phyloP scores from a whole-genome alignment of 2,329 filamentous ascomycete genomes.

The Stemphylium lycopersici region DNA sequence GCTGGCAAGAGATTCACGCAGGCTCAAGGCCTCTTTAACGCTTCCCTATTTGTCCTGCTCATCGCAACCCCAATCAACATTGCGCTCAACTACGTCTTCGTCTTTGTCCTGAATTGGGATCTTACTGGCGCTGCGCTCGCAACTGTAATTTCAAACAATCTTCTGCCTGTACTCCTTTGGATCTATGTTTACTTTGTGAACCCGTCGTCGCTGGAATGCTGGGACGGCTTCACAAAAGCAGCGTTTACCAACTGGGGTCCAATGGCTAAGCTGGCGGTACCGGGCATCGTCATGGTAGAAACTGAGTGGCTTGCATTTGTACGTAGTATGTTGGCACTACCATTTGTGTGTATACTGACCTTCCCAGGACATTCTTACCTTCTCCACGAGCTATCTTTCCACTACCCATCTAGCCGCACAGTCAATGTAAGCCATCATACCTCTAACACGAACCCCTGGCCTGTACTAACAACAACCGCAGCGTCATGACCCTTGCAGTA shows the following conservation, averaged over 20 bases:
- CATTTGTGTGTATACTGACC: background rate
- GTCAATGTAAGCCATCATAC: constrained; percentile 21
- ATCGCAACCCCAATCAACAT: constrained; percentile 58
- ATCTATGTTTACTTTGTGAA: constrained; percentile 53
- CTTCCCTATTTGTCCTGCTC: constrained; percentile 55
- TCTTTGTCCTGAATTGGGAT: constrained; percentile 51
- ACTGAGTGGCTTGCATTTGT: constrained; percentile 57
- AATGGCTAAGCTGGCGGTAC: constrained; percentile 87
- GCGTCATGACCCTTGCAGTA: constrained; percentile 44
- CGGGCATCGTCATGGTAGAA: constrained; percentile 91
- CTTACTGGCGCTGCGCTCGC: constrained; percentile 60
- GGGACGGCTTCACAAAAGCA: constrained; percentile 74
- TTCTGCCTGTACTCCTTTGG: constrained; percentile 57
- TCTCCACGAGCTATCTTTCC: constrained; percentile 79
- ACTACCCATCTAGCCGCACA: constrained; percentile 85
- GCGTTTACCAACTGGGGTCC: constrained; percentile 77
- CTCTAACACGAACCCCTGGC: background rate
- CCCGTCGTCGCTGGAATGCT: constrained; percentile 56
- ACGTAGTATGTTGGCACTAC: background rate
- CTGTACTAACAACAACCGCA: constrained; percentile 8
- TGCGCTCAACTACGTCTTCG: constrained; percentile 58
- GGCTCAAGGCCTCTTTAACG: constrained; percentile 61
- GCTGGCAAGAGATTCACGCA: constrained; percentile 62
- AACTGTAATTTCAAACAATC: constrained; percentile 56
- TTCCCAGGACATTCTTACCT: constrained; percentile 59